phyloP scores from a whole-genome alignment of 306 rosid genomes.

The Dicorynia guianensis region DNA sequence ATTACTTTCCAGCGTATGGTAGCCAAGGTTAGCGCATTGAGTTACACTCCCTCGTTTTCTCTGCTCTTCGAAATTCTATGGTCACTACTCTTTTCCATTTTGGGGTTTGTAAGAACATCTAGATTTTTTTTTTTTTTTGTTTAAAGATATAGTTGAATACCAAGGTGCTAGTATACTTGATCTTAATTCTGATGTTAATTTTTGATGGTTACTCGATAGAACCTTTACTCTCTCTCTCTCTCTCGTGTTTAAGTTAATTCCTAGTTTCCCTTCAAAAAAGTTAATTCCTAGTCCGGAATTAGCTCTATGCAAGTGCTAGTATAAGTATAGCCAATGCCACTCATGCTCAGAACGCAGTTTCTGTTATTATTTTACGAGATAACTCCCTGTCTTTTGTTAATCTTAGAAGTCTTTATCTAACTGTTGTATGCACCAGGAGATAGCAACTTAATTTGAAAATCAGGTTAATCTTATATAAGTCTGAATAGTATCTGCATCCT shows the following conservation, averaged over 20 bases:
- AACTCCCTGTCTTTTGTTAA: neutral
- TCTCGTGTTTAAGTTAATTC: neutral
- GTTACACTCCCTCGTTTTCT: constrained; percentile 49
- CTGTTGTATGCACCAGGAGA: neutral
- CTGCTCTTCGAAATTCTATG: neutral
- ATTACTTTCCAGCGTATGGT: constrained; percentile 98
- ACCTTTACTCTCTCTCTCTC: neutral
- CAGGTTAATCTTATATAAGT: neutral
- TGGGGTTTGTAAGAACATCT: neutral
- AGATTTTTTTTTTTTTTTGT: neutral
- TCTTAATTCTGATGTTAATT: constrained; percentile 1
- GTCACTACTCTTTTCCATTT: neutral
- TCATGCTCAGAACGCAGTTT: constrained; percentile 6
- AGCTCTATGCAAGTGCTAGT: neutral
- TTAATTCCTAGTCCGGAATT: neutral
- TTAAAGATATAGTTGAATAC: neutral
- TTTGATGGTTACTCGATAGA: neutral
- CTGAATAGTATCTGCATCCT: neutral
- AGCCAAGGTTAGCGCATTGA: constrained; percentile 99
- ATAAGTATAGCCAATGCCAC: neutral
- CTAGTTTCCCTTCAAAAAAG: too few relatives aligned
- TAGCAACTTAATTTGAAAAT: neutral
- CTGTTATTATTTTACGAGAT: constrained; percentile 1
- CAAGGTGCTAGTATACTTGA: neutral
- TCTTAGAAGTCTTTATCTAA: constrained; percentile 13